These are phyloP conservation scores for Botrytis tulipae DNA, from an alignment of 2,329 filamentous ascomycete genomes.

Conservation along the genomic window DNA sequence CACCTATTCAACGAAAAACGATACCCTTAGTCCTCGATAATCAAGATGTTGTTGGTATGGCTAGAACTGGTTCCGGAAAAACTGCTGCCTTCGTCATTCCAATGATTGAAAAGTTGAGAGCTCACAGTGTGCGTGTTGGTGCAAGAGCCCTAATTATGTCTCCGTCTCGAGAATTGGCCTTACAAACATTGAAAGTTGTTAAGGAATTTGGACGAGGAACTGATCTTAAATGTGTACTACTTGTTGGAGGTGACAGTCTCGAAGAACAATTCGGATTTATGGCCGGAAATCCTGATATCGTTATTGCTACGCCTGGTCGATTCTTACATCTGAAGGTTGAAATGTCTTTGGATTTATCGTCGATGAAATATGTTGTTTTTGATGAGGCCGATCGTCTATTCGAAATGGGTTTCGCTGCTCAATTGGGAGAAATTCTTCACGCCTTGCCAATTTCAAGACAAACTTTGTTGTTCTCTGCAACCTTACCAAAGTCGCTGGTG, in stretches of 20 bases:
- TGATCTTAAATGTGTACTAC: conserved; percentile 82
- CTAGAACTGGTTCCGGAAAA: conserved; percentile 96
- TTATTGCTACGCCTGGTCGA: conserved; percentile 94
- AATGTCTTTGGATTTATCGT: conserved; percentile 88
- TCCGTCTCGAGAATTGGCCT: conserved; percentile 86
- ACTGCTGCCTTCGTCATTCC: conserved; percentile 97
- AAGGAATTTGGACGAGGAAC: conserved; percentile 91
- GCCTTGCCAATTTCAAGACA: conserved; percentile 81
- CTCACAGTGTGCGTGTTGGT: conserved; percentile 83
- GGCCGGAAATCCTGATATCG: conserved; percentile 92
- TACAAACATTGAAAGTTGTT: conserved; percentile 94
- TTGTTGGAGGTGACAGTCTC: conserved; percentile 92
- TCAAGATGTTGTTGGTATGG: conserved; percentile 98
- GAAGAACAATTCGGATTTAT: conserved; percentile 94
- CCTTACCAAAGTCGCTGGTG: conserved; percentile 87
- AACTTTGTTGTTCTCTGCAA: conserved; percentile 92
- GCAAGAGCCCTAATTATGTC: conserved; percentile 85
- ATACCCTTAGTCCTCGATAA: conserved; percentile 87
- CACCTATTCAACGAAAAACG: conserved; percentile 94
- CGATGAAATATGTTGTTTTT: conserved; percentile 91
- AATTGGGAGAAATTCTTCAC: conserved; percentile 89
- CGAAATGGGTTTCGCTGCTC: conserved; percentile 96
- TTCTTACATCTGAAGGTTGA: conserved; percentile 97
- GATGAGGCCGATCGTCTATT: conserved; percentile 96
- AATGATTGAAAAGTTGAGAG: conserved; percentile 91